Conservation (phyloP, 1,284 basidiomycete genomes). For the Melampsora larici-populina region DNA sequence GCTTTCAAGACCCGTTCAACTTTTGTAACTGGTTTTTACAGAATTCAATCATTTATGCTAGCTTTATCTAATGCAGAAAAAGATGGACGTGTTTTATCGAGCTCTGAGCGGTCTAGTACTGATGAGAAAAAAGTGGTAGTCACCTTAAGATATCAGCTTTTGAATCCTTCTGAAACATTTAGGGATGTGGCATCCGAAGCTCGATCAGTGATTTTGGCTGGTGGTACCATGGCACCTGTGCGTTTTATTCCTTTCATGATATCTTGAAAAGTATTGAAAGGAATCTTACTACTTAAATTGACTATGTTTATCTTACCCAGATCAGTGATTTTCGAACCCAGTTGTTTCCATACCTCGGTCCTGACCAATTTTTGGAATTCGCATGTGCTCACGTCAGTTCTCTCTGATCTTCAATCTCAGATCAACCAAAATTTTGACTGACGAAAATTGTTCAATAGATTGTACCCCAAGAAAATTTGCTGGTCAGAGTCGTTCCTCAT, state of each 20-base stretch:
- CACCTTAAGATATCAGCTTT: constrained; percentile 81
- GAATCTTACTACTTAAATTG: constrained; percentile 8
- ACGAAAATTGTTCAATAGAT: constrained; percentile 7
- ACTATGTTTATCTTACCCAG: constrained; percentile 56
- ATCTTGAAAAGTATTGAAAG: not conserved
- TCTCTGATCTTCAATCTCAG: not conserved
- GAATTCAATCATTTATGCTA: constrained; percentile 78
- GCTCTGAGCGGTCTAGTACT: constrained; percentile 36
- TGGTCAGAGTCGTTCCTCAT: constrained; percentile 70
- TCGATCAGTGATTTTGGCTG: constrained; percentile 78
- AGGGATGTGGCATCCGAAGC: constrained; percentile 74
- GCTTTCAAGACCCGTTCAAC: constrained; percentile 45
- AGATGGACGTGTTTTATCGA: constrained; percentile 61
- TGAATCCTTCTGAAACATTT: constrained; percentile 90
- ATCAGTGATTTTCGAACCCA: constrained; percentile 83
- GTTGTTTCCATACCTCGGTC: constrained; percentile 68
- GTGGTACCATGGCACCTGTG: constrained; percentile 96
- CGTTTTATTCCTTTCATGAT: constrained; percentile 45
- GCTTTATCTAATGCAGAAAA: constrained; percentile 75
- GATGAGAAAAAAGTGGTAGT: constrained; percentile 51
- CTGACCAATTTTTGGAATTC: constrained; percentile 68
- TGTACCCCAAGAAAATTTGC: constrained; percentile 71
- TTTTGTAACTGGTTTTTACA: constrained; percentile 72
- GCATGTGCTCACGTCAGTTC: constrained; percentile 82
- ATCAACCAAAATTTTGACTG: not conserved